A percentile compares a stretch with the other conserved stretches of the same genome.
These are phyloP conservation scores for Endoconidiophora polonica DNA, from an alignment of 2,329 filamentous ascomycete genomes.

Conservation along the genomic window DNA sequence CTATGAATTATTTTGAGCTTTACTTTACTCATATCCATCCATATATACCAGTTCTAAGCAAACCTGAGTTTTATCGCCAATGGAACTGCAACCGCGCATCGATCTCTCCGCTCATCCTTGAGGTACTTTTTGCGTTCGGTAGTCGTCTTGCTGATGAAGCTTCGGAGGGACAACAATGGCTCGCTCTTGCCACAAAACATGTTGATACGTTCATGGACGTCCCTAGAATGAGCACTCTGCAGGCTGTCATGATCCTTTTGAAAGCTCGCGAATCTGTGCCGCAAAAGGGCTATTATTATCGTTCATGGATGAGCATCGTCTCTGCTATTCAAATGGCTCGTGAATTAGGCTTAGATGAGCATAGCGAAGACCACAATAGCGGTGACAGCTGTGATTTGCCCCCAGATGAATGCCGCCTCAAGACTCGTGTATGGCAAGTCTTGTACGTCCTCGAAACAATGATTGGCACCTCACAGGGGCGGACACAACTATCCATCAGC, in stretches of 20 bases:
- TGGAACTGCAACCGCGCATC: conserved; percentile 71
- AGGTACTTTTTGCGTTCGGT: conserved; percentile 81
- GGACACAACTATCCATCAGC: conserved; percentile 61
- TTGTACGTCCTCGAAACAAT: conserved; percentile 77
- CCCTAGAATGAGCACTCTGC: conserved; percentile 76
- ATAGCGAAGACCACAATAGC: conserved; percentile 60
- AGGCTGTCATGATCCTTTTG: conserved; percentile 70
- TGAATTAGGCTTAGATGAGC: conserved; percentile 77
- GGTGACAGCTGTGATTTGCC: conserved; percentile 53
- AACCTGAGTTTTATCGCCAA: conserved; percentile 67
- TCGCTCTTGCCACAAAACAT: conserved; percentile 82
- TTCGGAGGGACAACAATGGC: conserved; percentile 76
- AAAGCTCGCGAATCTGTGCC: conserved; percentile 87
- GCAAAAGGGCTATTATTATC: conserved; percentile 87
- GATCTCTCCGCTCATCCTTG: conserved; percentile 76
- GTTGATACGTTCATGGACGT: conserved; percentile 88
- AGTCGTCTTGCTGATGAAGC: conserved; percentile 71
- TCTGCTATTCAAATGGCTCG: conserved; percentile 87
- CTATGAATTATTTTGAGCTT: conserved; percentile 71
- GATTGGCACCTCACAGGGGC: conserved; percentile 82
- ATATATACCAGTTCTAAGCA: conserved; percentile 80
- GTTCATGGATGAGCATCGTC: conserved; percentile 92
- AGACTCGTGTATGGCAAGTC: conserved; percentile 79
- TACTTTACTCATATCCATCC: conserved; percentile 86
- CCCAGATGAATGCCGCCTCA: conserved; percentile 61